Evolutionary conservation across 2,329 filamentous ascomycete genomes (phyloP).

Genomic region (Penicillium sp.): DNA sequence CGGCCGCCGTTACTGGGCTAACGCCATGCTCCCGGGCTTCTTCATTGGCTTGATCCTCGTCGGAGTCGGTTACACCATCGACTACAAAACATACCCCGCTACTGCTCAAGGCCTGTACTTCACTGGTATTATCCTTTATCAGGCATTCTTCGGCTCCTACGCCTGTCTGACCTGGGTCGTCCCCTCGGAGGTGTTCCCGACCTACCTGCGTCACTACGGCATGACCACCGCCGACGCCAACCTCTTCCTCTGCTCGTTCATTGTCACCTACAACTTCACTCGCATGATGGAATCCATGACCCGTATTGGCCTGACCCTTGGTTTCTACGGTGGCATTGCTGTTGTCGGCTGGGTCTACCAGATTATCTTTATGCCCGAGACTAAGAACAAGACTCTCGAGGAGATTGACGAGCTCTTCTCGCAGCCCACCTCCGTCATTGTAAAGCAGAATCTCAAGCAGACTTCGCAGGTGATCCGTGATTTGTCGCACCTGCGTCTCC

Average conservation of each 20-base stretch:
- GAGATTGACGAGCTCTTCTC: slow-evolving; percentile 69
- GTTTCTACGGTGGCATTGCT: slow-evolving; percentile 72
- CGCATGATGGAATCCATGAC: slow-evolving; percentile 68
- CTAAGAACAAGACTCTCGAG: slow-evolving; percentile 66
- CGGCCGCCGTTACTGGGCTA: slow-evolving; percentile 70
- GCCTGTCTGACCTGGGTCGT: slow-evolving; percentile 64
- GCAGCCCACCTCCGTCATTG: slow-evolving; percentile 61
- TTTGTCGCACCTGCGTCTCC: slow-evolving; percentile 44
- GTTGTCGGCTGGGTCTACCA: slow-evolving; percentile 69
- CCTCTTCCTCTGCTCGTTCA: slow-evolving; percentile 68
- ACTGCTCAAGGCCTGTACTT: slow-evolving; percentile 62
- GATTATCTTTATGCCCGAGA: slow-evolving; percentile 72
- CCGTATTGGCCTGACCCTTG: slow-evolving; percentile 62
- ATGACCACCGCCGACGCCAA: slow-evolving; percentile 69
- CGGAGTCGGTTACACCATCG: slow-evolving; percentile 61
- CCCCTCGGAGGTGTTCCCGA: slow-evolving; percentile 68
- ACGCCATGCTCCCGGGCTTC: slow-evolving; percentile 68
- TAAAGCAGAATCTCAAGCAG: slow-evolving; percentile 56
- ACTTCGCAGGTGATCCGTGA: slow-evolving; percentile 47
- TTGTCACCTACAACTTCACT: slow-evolving; percentile 73
- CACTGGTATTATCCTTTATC: slow-evolving; percentile 59
- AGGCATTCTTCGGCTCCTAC: slow-evolving; percentile 66
- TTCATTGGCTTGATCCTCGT: slow-evolving; percentile 67
- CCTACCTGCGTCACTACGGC: slow-evolving; percentile 68
- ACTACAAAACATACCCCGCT: slow-evolving; percentile 45